Evolutionary conservation across 345 rosid genomes (phyloP), one percentile per base, ranked within the genome.

Genomic region (Xanthoceras sorbifolium): DNA sequence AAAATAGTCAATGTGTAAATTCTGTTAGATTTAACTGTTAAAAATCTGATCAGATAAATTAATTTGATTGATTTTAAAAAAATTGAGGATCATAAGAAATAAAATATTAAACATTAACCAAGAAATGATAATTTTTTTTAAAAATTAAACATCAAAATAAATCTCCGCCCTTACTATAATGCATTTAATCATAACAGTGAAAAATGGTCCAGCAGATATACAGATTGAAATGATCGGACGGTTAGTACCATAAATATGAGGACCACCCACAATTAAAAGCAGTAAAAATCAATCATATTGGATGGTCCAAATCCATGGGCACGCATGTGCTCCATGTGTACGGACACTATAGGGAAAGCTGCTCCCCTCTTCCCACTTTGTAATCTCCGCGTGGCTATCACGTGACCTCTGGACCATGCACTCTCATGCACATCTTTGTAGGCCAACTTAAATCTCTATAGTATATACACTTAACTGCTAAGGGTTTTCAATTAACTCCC

Each of bases 331-430:
- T 18, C 75, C 77, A 9, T 74, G 78, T 31, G 83, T 80, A 50
- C 61, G 70, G 76, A 42, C 64, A 71, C n/a, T 46, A 14, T 60
- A 42, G 59, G 50, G 69, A 77, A 74, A 70, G 83, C 76, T 63
- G 81, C 67, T 11, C 38, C 42, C 9, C 64, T 15, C 38, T 1
- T 59, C 17, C 23, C 17, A 29, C 48, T 60, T 52, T 40, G 54
- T 62, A 15, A 28, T 40, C 62, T 61, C 70, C 66, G 62, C 73
- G 50, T 71, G 83, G 71, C 38, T 22, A 18, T 85, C 86, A 84
- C 84, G 77, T 82, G 85, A n/a, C 73, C 67, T 54, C 73, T 80
- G 90, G 90, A 82, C 88, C 90, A 85, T 78, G 59, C 71, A 61
- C 7, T 11, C 12, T 12, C 26, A 1, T 36, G 34, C 42, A 32